Percentiles rank a stretch among this genome's conserved stretches.
These are phyloP conservation scores for Macrophomina tecta DNA, from an alignment of 2,329 filamentous ascomycete species.

Conservation along the genomic window DNA sequence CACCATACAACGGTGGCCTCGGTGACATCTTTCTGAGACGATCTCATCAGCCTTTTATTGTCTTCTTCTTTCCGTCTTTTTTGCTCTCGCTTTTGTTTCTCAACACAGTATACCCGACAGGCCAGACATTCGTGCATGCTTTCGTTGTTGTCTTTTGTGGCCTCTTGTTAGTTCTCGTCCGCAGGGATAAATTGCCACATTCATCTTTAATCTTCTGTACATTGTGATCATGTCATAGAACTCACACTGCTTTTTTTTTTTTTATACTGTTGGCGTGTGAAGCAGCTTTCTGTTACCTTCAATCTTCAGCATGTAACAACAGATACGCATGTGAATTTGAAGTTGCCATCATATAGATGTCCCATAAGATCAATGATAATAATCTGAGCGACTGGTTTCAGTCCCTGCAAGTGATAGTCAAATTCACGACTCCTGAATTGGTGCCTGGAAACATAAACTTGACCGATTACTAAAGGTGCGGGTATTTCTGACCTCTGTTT, in stretches of 20 bases:
- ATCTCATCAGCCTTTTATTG: neutral
- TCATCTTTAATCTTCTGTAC: neutral
- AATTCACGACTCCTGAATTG: too few relatives aligned
- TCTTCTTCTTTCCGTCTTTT: neutral
- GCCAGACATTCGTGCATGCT: slow-evolving; percentile 4
- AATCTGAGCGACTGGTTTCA: too few relatives aligned
- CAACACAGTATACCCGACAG: slow-evolving; percentile 17
- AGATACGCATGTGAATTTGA: too few relatives aligned
- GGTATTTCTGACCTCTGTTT: too few relatives aligned
- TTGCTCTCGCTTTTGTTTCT: neutral
- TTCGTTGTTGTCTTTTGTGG: neutral
- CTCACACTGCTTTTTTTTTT: neutral
- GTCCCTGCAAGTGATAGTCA: too few relatives aligned
- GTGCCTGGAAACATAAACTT: too few relatives aligned
- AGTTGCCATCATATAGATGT: too few relatives aligned
- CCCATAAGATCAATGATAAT: too few relatives aligned
- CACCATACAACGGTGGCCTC: neutral
- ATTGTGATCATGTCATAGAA: slow-evolving; percentile 1
- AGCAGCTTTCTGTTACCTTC: too few relatives aligned
- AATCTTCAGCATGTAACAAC: too few relatives aligned
- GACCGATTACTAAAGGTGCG: too few relatives aligned
- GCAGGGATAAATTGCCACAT: neutral
- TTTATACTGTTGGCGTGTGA: too few relatives aligned
- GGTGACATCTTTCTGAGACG: neutral
- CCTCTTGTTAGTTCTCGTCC: neutral